Percentiles rank a stretch among this genome's conserved stretches.
Conservation (phyloP, 768 basidiomycete genomes). For the Termitomyces eurrhizus region DNA sequence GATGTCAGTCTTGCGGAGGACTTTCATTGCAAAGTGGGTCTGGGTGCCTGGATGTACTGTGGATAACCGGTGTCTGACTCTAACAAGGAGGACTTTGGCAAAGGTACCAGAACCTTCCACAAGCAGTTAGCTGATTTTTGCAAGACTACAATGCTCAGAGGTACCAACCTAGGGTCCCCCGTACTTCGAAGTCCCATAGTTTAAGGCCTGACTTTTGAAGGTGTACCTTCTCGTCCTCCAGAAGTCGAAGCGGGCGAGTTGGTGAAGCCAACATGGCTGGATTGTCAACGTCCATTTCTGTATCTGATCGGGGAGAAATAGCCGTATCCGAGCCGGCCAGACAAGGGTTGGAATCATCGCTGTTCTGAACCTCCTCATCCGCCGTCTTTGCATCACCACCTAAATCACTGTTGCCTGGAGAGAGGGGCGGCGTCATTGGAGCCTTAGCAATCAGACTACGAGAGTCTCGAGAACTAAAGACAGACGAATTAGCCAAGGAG, state of each 20-base stretch:
- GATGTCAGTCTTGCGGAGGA: conserved; percentile 81
- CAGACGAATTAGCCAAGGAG: conserved; percentile 22
- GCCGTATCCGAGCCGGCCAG: conserved; percentile 1
- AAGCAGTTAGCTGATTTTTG: conserved; percentile 5
- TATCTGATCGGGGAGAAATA: conserved; percentile 12
- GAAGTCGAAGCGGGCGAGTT: conserved; percentile 48
- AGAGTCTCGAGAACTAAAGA: conserved; percentile 26
- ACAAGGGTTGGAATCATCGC: conserved; percentile 12
- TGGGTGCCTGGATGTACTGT: conserved; percentile 44
- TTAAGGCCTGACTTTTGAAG: conserved; percentile 56
- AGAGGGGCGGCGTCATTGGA: conserved; percentile 71
- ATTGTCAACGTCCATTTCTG: conserved; percentile 25
- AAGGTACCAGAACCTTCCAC: conserved; percentile 90
- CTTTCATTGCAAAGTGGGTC: conserved; percentile 83
- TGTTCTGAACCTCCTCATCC: conserved; percentile 34
- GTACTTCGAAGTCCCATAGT: conserved; percentile 77
- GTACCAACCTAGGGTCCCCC: conserved; percentile 66
- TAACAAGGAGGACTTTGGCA: conserved; percentile 87
- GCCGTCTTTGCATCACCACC: conserved; percentile 32
- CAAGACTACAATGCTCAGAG: conserved; percentile 1
- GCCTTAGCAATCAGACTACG: conserved; percentile 45
- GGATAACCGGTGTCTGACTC: conserved; percentile 69
- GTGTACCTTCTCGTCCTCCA: conserved; percentile 71
- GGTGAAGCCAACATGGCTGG: conserved; percentile 12
- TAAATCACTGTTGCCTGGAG: conserved; percentile 50